A percentile compares a stretch with the other conserved stretches of the same genome.
phyloP scores from a whole-genome alignment of 2,329 filamentous ascomycete genomes.

The Zasmidium citrigriseum region DNA sequence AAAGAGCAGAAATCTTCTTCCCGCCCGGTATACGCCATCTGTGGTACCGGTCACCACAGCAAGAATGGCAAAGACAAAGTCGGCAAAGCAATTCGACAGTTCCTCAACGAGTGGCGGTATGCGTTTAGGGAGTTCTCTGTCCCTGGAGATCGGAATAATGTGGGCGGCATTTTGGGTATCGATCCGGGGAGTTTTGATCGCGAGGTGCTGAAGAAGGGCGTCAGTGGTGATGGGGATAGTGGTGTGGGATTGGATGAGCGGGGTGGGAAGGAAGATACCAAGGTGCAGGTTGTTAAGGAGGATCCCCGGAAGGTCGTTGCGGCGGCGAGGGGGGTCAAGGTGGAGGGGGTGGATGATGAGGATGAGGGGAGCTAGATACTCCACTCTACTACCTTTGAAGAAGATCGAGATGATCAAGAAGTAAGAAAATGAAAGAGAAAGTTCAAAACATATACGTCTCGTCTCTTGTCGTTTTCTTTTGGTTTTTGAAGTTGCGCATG shows the following conservation, averaged over 20 bases:
- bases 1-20: constrained; percentile 73
- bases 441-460: not conserved
- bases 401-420: not conserved
- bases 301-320: constrained; percentile 32
- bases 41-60: constrained; percentile 93
- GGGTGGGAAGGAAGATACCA: constrained; percentile 33
- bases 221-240: constrained; percentile 40
- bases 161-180: constrained; percentile 65
- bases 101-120: constrained; percentile 94
- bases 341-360: constrained; percentile 18
- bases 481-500: not conserved
- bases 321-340: constrained; percentile 16
- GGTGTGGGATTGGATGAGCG: constrained; percentile 40
- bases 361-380: constrained; percentile 1
- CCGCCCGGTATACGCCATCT: constrained; percentile 89
- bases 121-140: constrained; percentile 95
- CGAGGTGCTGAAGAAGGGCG: constrained; percentile 33
- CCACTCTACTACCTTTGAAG: not conserved
- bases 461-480: not conserved
- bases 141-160: constrained; percentile 87
- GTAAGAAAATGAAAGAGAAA: not conserved
- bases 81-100: constrained; percentile 86
- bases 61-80: constrained; percentile 99
- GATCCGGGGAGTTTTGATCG: constrained; percentile 62
- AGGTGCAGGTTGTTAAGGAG: constrained; percentile 38